These are phyloP conservation scores for Pythium diclinum DNA, from an alignment of 352 stramenopile genomes.

Conservation along the genomic window DNA sequence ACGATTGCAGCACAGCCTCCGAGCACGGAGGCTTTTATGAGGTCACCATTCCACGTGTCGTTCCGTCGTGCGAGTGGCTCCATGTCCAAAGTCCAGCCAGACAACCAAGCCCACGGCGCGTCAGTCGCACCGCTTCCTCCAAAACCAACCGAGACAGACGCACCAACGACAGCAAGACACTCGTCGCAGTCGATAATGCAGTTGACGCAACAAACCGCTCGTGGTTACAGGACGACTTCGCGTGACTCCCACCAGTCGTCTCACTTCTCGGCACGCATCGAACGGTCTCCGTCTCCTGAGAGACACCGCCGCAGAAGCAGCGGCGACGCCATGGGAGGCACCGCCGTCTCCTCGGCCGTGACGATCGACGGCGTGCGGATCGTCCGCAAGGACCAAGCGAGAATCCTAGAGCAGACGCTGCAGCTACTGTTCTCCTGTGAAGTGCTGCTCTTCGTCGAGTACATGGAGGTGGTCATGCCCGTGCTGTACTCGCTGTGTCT, in stretches of 20 bases:
- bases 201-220: neutral
- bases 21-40: too few relatives aligned
- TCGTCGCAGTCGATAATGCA: neutral
- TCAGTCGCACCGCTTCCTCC: neutral
- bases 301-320: neutral
- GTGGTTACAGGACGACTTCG: neutral
- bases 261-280: neutral
- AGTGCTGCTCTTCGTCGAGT: conserved; percentile 33
- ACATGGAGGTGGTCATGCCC: conserved; percentile 25
- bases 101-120: neutral
- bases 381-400: conserved; percentile 22
- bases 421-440: conserved; percentile 28
- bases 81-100: neutral
- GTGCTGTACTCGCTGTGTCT: conserved; percentile 16
- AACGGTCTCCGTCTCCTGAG: neutral
- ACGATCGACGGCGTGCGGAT: conserved; percentile 21
- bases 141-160: neutral
- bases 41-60: neutral
- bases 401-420: conserved; percentile 30
- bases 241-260: neutral
- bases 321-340: neutral
- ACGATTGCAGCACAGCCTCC: neutral
- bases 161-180: neutral
- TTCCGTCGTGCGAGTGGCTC: neutral
- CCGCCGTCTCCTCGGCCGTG: neutral